Evolutionary conservation across 2,329 filamentous ascomycete genomes (phyloP), one percentile per base, ranked within the genome.

Genomic region (Aspergillus hiratsukae): DNA sequence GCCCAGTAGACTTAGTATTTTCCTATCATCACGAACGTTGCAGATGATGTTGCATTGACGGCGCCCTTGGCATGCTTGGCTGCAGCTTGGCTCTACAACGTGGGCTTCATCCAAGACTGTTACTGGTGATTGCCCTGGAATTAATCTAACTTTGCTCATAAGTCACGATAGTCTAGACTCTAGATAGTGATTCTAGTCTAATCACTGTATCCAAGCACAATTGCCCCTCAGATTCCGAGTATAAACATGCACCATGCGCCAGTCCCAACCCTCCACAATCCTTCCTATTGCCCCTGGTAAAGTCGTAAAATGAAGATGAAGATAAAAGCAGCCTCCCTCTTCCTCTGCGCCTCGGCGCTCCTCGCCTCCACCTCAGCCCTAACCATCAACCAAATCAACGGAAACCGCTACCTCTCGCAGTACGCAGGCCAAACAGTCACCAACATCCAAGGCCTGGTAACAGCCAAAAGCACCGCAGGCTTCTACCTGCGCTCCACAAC

Each of bases 311-410:
- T 3, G 3, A 23, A 2, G 3, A 23, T 37, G 31, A 37, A 37
- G 31, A 17, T 17, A 7, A 37, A 37, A 37, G 31, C 31, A 17
- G 2, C 6, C 31, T 37, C 31, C 46, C 9, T 50, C 31, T 28
- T 50, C 56, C 2, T 55, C 37, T 40, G 40, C 43, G 43, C 45
- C 8, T 28, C 54, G 4, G 48, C 50, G 6, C 48, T 56, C 37
- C 53, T 60, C 6, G 43, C 50, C 37, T 48, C 46, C 1, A 59
- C 54, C 27, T n/a, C 60, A 6, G 77, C 78, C 48, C 61, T 80
- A 54, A 80, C 80, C 56, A 84, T 86, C 63, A 76, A 79, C 57
- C 76, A 86, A 64, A 88, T 89, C 78, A 89, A 88, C 63, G 86
- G 87, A 61, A 79, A 84, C 65, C 78, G 72, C 23, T 89, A 83